These are phyloP conservation scores for Suillus placidus DNA, from an alignment of 768 basidiomycete genomes.

Conservation along the genomic window DNA sequence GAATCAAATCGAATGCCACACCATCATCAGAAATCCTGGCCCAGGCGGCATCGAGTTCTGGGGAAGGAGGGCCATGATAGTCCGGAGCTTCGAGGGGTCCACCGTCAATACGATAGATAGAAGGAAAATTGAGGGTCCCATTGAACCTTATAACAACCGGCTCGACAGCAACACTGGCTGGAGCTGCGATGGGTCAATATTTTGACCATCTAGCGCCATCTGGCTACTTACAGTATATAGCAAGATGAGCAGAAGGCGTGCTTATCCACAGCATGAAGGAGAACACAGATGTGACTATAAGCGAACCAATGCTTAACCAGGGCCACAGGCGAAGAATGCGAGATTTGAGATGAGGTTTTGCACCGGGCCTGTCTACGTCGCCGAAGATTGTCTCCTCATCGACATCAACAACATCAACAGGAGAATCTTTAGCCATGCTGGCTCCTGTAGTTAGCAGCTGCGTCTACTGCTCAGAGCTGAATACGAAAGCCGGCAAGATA, in stretches of 20 bases:
- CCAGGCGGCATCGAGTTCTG: not conserved
- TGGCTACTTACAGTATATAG: not conserved
- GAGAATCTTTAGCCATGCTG: not conserved
- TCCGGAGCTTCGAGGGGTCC: not conserved
- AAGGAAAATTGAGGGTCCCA: slow-evolving; percentile 6
- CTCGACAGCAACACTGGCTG: slow-evolving; percentile 17
- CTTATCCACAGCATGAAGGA: slow-evolving; percentile 14
- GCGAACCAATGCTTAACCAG: slow-evolving; percentile 11
- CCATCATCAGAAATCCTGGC: slow-evolving; percentile 8
- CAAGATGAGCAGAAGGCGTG: not conserved
- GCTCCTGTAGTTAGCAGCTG: not conserved
- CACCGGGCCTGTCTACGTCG: not conserved
- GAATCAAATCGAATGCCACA: slow-evolving; percentile 5
- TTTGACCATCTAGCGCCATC: not conserved
- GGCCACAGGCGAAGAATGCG: not conserved
- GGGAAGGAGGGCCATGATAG: not conserved
- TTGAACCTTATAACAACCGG: slow-evolving; percentile 10
- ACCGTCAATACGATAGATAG: slow-evolving; percentile 8
- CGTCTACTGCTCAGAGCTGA: not conserved
- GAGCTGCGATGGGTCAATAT: slow-evolving; percentile 5
- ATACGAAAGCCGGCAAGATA: not conserved
- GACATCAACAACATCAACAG: not conserved
- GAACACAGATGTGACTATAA: not conserved
- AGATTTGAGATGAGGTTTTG: not conserved
- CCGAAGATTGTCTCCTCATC: not conserved